These are phyloP conservation scores for Limnomonas spitsbergensis DNA, from an alignment of 139 green algal species.

Conservation along the genomic window DNA sequence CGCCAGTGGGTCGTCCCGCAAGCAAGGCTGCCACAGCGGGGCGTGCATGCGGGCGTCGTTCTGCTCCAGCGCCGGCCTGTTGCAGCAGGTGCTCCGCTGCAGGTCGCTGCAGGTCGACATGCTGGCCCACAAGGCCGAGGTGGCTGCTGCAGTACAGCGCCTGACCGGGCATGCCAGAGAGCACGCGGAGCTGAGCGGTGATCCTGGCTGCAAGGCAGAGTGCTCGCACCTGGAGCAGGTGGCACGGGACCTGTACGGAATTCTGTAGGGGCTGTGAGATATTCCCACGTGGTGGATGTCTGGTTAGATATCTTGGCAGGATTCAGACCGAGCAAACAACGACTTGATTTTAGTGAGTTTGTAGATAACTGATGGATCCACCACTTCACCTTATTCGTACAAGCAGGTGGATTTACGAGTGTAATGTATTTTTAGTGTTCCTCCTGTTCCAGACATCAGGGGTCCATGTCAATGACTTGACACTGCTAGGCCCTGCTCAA, in stretches of 20 bases:
- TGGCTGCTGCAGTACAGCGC: neutral
- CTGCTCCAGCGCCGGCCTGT: neutral
- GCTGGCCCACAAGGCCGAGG: neutral
- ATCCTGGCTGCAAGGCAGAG: neutral
- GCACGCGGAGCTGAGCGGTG: neutral
- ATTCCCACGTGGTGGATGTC: too few relatives aligned
- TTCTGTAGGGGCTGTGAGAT: too few relatives aligned
- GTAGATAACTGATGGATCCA: too few relatives aligned
- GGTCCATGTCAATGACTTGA: too few relatives aligned
- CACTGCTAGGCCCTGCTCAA: too few relatives aligned
- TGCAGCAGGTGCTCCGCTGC: constrained; percentile 6
- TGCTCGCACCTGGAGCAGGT: neutral
- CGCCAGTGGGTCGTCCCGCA: neutral
- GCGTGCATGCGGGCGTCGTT: neutral
- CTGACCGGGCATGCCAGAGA: neutral
- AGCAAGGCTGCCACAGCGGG: neutral
- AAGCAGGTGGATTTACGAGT: too few relatives aligned
- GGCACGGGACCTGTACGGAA: neutral
- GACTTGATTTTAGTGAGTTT: too few relatives aligned
- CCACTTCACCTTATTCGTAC: too few relatives aligned
- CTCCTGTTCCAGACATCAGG: too few relatives aligned
- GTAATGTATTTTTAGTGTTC: too few relatives aligned
- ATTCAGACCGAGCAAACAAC: too few relatives aligned
- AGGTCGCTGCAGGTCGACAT: neutral
- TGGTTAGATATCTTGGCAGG: too few relatives aligned